Evolutionary conservation across 2,329 filamentous ascomycete species (phyloP).

Genomic region (Ophiosphaerella korrae): DNA sequence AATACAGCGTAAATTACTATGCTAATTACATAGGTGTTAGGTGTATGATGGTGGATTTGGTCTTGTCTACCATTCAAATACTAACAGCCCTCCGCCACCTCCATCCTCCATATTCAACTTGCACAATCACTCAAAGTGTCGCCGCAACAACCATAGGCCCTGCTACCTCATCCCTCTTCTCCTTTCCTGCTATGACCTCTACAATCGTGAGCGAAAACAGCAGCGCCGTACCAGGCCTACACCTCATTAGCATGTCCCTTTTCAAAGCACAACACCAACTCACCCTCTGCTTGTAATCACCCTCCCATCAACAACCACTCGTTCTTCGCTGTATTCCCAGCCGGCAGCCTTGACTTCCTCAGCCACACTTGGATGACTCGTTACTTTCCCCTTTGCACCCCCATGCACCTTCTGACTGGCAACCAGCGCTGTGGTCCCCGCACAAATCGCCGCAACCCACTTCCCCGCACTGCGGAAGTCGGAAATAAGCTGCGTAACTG

Average conservation of each 20-base stretch:
- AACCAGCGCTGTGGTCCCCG: conserved; percentile 47
- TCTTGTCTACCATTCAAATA: too few relatives aligned
- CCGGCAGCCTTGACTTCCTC: conserved; percentile 34
- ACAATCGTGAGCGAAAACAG: conserved; percentile 47
- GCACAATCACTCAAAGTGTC: conserved; percentile 17
- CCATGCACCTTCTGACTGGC: conserved; percentile 25
- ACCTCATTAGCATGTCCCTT: conserved; percentile 3
- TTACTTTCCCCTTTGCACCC: conserved; percentile 34
- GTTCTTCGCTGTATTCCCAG: conserved; percentile 45
- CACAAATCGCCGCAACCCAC: conserved; percentile 46
- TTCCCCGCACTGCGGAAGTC: conserved; percentile 37
- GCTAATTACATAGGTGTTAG: too few relatives aligned
- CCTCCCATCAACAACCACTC: conserved; percentile 43
- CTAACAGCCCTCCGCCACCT: too few relatives aligned
- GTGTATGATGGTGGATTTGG: too few relatives aligned
- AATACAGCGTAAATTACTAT: too few relatives aligned
- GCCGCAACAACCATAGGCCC: conserved; percentile 53
- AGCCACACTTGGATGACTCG: conserved; percentile 47
- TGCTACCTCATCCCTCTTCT: conserved; percentile 57
- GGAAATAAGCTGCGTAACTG: conserved; percentile 37
- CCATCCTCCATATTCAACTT: too few relatives aligned
- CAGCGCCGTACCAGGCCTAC: conserved; percentile 47
- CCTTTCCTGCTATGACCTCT: conserved; percentile 45
- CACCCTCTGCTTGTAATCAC: conserved; percentile 45
- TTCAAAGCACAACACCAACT: conserved; percentile 5